Evolutionary conservation across 2,329 filamentous ascomycete species (phyloP).

Genomic region (Clonostachys sp.): DNA sequence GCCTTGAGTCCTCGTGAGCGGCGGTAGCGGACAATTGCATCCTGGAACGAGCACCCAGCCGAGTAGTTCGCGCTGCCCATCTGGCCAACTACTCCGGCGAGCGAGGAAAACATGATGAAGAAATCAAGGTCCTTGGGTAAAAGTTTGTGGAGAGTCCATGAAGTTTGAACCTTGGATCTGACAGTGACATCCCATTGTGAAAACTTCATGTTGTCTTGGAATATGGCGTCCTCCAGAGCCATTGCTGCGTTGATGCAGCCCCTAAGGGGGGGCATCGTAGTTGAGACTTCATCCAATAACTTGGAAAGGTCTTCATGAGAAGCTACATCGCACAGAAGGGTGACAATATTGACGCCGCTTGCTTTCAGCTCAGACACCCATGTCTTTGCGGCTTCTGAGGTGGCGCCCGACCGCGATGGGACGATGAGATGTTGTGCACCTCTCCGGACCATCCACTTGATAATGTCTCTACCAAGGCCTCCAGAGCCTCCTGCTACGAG

Average conservation of each 20-base stretch:
- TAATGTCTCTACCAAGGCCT: slow-evolving; percentile 9
- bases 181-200: slow-evolving; percentile 15
- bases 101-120: slow-evolving; percentile 15
- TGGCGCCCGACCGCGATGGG: background rate
- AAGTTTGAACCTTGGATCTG: slow-evolving; percentile 21
- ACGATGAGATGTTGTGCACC: slow-evolving; percentile 12
- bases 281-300: background rate
- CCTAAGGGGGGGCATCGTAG: slow-evolving; percentile 21
- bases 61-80: slow-evolving; percentile 24
- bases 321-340: background rate
- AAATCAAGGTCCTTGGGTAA: slow-evolving; percentile 2
- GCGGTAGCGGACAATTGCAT: slow-evolving; percentile 19
- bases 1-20: background rate
- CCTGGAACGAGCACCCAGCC: slow-evolving; percentile 23
- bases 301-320: slow-evolving; percentile 9
- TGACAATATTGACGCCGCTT: background rate
- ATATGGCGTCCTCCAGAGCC: slow-evolving; percentile 17
- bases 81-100: slow-evolving; percentile 15
- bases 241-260: slow-evolving; percentile 34
- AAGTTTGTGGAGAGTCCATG: slow-evolving; percentile 16
- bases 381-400: background rate
- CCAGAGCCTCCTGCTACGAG: slow-evolving; percentile 12
- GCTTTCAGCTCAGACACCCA: background rate
- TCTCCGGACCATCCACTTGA: slow-evolving; percentile 2
- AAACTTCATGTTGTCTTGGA: slow-evolving; percentile 14